Evolutionary conservation across 1,139 yeast species (phyloP), one percentile per base, ranked within the genome.

Genomic region (Candida pseudoviswanathii): DNA sequence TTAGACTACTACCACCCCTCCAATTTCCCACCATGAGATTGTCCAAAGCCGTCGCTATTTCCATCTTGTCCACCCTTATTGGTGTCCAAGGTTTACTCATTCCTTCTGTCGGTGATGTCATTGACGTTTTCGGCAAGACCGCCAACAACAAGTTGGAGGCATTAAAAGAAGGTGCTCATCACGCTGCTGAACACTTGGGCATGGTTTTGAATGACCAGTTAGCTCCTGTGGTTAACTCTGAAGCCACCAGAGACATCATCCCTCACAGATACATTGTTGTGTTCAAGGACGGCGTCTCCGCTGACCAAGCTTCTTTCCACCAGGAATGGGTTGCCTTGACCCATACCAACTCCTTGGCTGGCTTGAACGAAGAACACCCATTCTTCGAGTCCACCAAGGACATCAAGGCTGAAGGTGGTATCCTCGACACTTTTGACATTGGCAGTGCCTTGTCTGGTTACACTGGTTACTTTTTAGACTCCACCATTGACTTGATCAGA

Each of bases 241-340:
- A 70, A 25, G 52, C 55, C 4, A 74, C 73, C 52, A 71, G 78
- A 51, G 80, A 81, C 57, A 60, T 79, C 47, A 80, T 89, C 58
- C 88, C 91, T 46, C 82, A 88, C 74, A 84, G 87, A 64, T 91
- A 89, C 73, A 89, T 89, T 54, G 88, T 73, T 41, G 90, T 89
- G 44, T 82, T 89, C 72, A 89, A 89, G 75, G 80, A 82, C 46
- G 81, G 75, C 47, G 73, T 83, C 43, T 62, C 77, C 30, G 66
- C 73, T 25, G 80, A 80, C 37, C 79, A 79, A 51, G 71, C 81
- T 32, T 73, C 75, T 31, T 77, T 80, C 73, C 96, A 90, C 72
- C 79, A 78, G 62, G 78, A 79, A 59, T 78, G 87, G 84, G 82
- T 87, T 57, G 71, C 77, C 45, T 45, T 50, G 22, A 49, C 54